Conservation (phyloP, 2,329 filamentous ascomycete genomes). For the Calonectria pauciramosa region DNA sequence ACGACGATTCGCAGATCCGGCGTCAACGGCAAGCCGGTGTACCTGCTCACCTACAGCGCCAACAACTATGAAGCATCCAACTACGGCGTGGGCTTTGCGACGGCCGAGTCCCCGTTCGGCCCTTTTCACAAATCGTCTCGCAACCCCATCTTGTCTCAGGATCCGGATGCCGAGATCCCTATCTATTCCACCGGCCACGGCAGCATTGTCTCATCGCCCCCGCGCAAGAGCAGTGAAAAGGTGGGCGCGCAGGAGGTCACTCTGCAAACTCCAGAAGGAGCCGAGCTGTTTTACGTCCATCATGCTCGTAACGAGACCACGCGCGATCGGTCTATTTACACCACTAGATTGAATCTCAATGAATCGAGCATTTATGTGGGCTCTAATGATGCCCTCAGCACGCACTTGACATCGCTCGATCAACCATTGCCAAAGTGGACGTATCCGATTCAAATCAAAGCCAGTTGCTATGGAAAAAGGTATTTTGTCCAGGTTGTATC, state of each 20-base stretch:
- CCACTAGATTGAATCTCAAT: slow-evolving; percentile 49
- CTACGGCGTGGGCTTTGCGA: slow-evolving; percentile 53
- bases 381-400: slow-evolving; percentile 46
- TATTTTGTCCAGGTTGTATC: slow-evolving; percentile 26
- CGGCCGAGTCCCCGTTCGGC: slow-evolving; percentile 48
- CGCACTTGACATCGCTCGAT: slow-evolving; percentile 48
- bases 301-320: slow-evolving; percentile 50
- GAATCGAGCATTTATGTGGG: slow-evolving; percentile 41
- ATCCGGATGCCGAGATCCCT: slow-evolving; percentile 43
- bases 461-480: slow-evolving; percentile 10
- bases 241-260: slow-evolving; percentile 51
- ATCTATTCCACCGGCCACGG: slow-evolving; percentile 53
- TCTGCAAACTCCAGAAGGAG: slow-evolving; percentile 41
- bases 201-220: slow-evolving; percentile 51
- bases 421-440: slow-evolving; percentile 48
- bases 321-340: slow-evolving; percentile 47
- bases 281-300: slow-evolving; percentile 53
- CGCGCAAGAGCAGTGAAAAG: slow-evolving; percentile 26
- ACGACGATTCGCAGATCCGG: slow-evolving; percentile 45
- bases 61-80: slow-evolving; percentile 55
- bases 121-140: slow-evolving; percentile 50
- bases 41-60: slow-evolving; percentile 43
- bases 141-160: slow-evolving; percentile 51
- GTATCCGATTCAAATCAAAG: slow-evolving; percentile 46
- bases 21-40: slow-evolving; percentile 43